A percentile compares a stretch with the other conserved stretches of the same genome.
These are phyloP conservation scores for Pyrrhoderma lamaoense DNA, from an alignment of 1,284 basidiomycete genomes.

Conservation along the genomic window DNA sequence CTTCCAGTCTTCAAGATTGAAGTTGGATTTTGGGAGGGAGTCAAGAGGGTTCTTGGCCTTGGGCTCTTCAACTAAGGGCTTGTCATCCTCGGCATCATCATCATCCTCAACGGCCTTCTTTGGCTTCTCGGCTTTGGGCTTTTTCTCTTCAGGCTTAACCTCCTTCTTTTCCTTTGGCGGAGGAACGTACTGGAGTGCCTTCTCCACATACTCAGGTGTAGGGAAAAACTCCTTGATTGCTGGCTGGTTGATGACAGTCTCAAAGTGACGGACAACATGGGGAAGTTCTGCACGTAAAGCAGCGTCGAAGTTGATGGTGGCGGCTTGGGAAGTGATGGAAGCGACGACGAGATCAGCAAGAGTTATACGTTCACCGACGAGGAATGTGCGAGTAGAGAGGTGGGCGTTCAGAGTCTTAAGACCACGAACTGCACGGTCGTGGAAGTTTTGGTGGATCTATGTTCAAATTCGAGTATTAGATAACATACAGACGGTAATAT, in stretches of 20 bases:
- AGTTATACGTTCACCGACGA: slow-evolving; percentile 91
- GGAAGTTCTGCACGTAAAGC: slow-evolving; percentile 59
- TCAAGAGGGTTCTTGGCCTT: slow-evolving; percentile 95
- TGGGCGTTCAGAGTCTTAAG: slow-evolving; percentile 67
- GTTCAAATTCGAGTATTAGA: slow-evolving; percentile 2
- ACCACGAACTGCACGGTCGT: slow-evolving; percentile 47
- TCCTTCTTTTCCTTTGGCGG: slow-evolving; percentile 70
- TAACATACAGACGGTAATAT: not conserved
- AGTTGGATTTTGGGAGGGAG: slow-evolving; percentile 80
- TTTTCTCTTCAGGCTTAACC: slow-evolving; percentile 42
- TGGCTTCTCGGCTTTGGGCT: slow-evolving; percentile 48
- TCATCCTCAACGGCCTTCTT: slow-evolving; percentile 69
- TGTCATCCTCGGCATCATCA: slow-evolving; percentile 64
- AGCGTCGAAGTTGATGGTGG: slow-evolving; percentile 54
- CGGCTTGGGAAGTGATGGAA: slow-evolving; percentile 44
- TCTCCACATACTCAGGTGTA: slow-evolving; percentile 57
- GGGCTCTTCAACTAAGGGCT: slow-evolving; percentile 54
- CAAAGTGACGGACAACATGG: slow-evolving; percentile 76
- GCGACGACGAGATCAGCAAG: slow-evolving; percentile 83
- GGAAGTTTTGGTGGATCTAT: slow-evolving; percentile 49
- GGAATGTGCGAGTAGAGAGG: slow-evolving; percentile 79
- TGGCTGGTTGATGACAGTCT: slow-evolving; percentile 82
- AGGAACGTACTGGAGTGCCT: slow-evolving; percentile 64
- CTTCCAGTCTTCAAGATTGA: slow-evolving; percentile 99
- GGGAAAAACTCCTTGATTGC: slow-evolving; percentile 63